Percentiles rank a stretch among this genome's conserved stretches.
phyloP scores from a whole-genome alignment of 1,284 basidiomycete species.

The Cyathus olla region DNA sequence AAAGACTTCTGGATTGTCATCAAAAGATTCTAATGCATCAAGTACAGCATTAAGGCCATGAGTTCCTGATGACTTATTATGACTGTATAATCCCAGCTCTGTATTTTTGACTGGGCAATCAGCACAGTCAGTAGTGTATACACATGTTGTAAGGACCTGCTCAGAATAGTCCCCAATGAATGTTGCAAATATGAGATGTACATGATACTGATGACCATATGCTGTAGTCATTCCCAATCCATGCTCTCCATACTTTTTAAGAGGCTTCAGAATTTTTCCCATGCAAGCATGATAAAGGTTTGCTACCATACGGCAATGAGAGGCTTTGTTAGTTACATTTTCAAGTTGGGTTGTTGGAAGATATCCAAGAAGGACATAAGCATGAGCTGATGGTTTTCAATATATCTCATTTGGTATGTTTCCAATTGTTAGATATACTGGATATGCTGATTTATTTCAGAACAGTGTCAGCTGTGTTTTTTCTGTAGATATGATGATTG shows the following conservation, averaged over 20 bases:
- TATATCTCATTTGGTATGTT: conserved; percentile 55
- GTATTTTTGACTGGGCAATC: conserved; percentile 10
- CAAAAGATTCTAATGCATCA: conserved; percentile 6
- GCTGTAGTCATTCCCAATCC: conserved; percentile 33
- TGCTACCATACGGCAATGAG: conserved; percentile 28
- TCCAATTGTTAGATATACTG: conserved; percentile 55
- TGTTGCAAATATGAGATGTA: conserved; percentile 34
- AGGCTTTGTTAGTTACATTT: conserved; percentile 37
- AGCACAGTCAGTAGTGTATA: conserved; percentile 25
- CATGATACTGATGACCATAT: conserved; percentile 5
- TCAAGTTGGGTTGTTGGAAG: conserved; percentile 45
- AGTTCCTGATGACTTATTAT: conserved; percentile 1
- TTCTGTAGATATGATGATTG: conserved; percentile 53
- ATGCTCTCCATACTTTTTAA: conserved; percentile 20
- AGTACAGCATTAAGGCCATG: conserved; percentile 8
- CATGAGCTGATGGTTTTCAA: conserved; percentile 42
- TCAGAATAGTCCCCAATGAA: conserved; percentile 36
- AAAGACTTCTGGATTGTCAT: conserved; percentile 9
- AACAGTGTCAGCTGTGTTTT: conserved; percentile 50
- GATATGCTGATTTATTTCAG: conserved; percentile 50
- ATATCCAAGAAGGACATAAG: conserved; percentile 50
- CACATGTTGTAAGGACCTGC: conserved; percentile 26
- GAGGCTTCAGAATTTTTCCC: conserved; percentile 24
- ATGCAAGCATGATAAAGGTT: conserved; percentile 50
- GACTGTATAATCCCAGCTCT: conserved; percentile 12